phyloP scores from a whole-genome alignment of 768 basidiomycete genomes.

The Hygrophorus pudorinus region DNA sequence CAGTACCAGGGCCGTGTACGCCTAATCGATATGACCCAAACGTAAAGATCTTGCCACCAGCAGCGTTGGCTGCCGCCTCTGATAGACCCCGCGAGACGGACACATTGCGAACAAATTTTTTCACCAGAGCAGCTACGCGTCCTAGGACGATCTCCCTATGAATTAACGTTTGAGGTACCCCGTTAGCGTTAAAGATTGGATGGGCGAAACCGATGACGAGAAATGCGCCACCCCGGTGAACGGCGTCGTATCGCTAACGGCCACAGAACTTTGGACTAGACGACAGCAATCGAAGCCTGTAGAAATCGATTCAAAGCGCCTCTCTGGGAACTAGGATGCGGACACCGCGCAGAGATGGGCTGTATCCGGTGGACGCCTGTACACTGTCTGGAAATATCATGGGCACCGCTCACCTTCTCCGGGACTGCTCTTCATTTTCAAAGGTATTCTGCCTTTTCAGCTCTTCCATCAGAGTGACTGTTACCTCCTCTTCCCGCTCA shows the following conservation, averaged over 20 bases:
- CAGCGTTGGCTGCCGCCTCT: constrained; percentile 76
- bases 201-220: background rate
- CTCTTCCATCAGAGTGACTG: constrained; percentile 82
- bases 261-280: too few species aligned
- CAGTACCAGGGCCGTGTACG: constrained; percentile 90
- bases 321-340: background rate
- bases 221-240: background rate
- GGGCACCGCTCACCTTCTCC: constrained; percentile 59
- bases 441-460: constrained; percentile 78
- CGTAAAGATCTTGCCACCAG: constrained; percentile 98
- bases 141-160: constrained; percentile 88
- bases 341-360: background rate
- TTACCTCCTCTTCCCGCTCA: constrained; percentile 75
- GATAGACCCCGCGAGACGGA: constrained; percentile 75
- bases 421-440: constrained; percentile 81
- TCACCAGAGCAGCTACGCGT: constrained; percentile 79
- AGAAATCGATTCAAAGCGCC: background rate
- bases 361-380: background rate
- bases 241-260: too few species aligned
- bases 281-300: background rate
- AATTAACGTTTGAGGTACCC: constrained; percentile 2
- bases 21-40: constrained; percentile 98
- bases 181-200: background rate
- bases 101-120: constrained; percentile 83
- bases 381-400: background rate